These are phyloP conservation scores for Fomitopsis pulvina DNA, from an alignment of 768 basidiomycete genomes.

Conservation along the genomic window DNA sequence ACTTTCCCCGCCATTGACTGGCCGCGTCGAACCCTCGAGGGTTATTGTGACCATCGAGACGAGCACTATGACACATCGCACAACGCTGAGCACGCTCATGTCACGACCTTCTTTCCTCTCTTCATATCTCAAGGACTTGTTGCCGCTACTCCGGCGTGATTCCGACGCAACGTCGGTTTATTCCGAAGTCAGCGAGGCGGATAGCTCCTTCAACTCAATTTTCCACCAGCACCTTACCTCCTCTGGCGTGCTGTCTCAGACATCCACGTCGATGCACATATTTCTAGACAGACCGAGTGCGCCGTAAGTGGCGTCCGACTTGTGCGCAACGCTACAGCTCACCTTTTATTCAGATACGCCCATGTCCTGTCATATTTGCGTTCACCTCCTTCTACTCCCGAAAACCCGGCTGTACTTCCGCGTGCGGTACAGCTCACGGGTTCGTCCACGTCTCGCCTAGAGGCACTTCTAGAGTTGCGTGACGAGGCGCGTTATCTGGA, in stretches of 20 bases:
- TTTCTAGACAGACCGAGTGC: constrained; percentile 78
- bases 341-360: constrained; percentile 43
- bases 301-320: constrained; percentile 48
- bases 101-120: constrained; percentile 67
- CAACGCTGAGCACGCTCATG: constrained; percentile 57
- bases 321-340: background rate
- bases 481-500: constrained; percentile 77
- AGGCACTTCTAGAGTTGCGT: constrained; percentile 64
- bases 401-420: constrained; percentile 49
- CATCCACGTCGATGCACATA: constrained; percentile 49
- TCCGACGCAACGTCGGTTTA: constrained; percentile 45
- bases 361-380: constrained; percentile 73
- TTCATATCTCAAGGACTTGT: constrained; percentile 23
- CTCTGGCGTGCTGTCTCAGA: constrained; percentile 43
- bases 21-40: constrained; percentile 47
- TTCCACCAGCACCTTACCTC: constrained; percentile 61
- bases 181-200: constrained; percentile 46
- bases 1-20: constrained; percentile 39
- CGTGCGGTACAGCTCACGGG: constrained; percentile 46
- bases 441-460: constrained; percentile 43
- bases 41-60: constrained; percentile 72
- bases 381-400: constrained; percentile 38
- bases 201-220: constrained; percentile 38
- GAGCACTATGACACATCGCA: constrained; percentile 56
- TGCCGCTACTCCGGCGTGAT: constrained; percentile 25